Evolutionary conservation across 1,284 basidiomycete species (phyloP).

Genomic region (Tilletia setariae): DNA sequence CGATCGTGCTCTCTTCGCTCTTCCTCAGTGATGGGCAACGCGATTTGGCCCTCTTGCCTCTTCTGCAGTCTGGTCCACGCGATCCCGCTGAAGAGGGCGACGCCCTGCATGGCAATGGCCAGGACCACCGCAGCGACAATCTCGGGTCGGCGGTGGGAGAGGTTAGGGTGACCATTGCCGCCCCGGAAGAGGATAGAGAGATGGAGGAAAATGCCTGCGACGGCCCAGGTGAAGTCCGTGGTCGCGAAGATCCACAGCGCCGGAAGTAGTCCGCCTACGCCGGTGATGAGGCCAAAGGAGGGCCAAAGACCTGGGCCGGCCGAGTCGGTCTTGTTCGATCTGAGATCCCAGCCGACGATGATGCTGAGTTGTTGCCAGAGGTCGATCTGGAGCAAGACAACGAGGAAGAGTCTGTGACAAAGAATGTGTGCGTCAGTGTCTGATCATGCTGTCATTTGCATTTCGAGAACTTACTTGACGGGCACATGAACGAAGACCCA

Average conservation of each 20-base stretch:
- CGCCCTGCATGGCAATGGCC: constrained; percentile 45
- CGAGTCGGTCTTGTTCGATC: constrained; percentile 25
- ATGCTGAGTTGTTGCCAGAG: constrained; percentile 59
- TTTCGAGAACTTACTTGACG: constrained; percentile 41
- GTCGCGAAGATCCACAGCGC: constrained; percentile 46
- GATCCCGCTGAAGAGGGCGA: constrained; percentile 39
- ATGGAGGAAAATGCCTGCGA: constrained; percentile 39
- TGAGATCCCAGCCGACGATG: constrained; percentile 57
- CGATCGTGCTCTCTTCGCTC: constrained; percentile 15
- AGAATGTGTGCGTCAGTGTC: neutral
- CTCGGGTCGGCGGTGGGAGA: constrained; percentile 29
- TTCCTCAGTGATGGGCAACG: constrained; percentile 31
- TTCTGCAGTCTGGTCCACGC: constrained; percentile 38
- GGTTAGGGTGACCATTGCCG: constrained; percentile 18
- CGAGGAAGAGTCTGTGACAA: constrained; percentile 53
- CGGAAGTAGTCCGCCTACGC: constrained; percentile 32
- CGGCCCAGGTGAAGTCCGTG: constrained; percentile 40
- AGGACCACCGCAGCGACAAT: constrained; percentile 55
- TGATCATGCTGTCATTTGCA: neutral
- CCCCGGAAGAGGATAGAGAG: constrained; percentile 38
- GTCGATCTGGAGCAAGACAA: constrained; percentile 58
- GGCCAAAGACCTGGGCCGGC: constrained; percentile 36
- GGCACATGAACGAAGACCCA: constrained; percentile 59
- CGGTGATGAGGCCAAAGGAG: constrained; percentile 34
- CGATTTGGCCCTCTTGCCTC: constrained; percentile 36